Evolutionary conservation across 148 eudicot genomes (phyloP).

Genomic region (Rhododendron henanense): DNA sequence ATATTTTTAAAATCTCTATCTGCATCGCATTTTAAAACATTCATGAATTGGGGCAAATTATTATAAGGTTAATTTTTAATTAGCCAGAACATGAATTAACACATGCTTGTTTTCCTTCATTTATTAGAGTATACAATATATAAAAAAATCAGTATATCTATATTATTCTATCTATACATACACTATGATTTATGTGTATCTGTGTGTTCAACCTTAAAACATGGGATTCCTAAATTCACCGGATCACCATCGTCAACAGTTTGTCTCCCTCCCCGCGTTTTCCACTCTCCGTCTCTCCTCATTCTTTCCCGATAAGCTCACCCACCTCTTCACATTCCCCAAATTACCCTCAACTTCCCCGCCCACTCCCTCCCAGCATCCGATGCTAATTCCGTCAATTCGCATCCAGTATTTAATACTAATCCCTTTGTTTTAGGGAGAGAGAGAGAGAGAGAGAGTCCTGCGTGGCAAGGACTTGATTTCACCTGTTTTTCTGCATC

Average conservation of each 20-base stretch:
- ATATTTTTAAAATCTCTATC: too few relatives aligned
- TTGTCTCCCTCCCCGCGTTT: conserved; percentile 6
- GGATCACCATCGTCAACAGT: neutral
- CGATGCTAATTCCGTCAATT: neutral
- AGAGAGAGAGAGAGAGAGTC: neutral
- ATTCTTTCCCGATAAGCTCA: neutral
- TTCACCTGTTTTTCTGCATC: neutral
- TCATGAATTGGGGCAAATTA: neutral
- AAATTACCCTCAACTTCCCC: neutral
- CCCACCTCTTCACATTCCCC: neutral
- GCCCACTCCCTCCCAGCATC: neutral
- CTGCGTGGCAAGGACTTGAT: neutral
- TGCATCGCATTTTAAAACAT: neutral
- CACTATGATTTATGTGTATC: neutral
- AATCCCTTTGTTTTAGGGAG: neutral
- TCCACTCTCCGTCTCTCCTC: neutral
- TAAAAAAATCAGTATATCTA: neutral
- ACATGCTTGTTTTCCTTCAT: neutral
- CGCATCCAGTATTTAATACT: neutral
- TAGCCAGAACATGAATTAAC: neutral
- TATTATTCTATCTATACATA: neutral
- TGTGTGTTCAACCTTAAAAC: neutral
- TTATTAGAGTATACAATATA: too few relatives aligned
- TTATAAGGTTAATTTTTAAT: neutral
- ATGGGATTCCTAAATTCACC: neutral